Evolutionary conservation across 192 early-diverging fungal genomes (phyloP), one percentile per base, ranked within the genome.

Genomic region (Coemansia reversa): DNA sequence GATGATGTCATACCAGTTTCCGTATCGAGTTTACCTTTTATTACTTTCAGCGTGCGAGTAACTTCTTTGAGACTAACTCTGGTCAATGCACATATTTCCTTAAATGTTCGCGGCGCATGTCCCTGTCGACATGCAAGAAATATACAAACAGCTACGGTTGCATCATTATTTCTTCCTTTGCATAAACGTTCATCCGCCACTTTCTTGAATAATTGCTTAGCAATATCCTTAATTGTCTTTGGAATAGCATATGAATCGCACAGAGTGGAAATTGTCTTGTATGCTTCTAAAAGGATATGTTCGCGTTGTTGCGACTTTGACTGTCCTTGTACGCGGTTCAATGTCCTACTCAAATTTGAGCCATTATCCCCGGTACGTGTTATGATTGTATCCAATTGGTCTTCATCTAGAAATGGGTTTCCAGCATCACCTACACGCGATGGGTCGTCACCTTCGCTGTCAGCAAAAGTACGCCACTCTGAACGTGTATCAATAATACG

Each of bases 401-500:
- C 63, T 27, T 59, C 69, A 35, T 60, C 62, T 1, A 65, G 51
- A 11, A 71, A 58, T 24, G 62, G 62, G 58, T 65, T 71, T 20
- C 53, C 62, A 1, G 51, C 50, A 35, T 55, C 45, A 0, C 69
- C 69, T 3, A 71, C 69, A 22, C 69, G 69, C 20, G 62, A 65
- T 24, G 62, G 69, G 54, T 71, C 69, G n/a, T 63, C 62, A 2
- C 69, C 69, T 20, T 65, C 62, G 57, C 32, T 51, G 32, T 71
- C 55, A 3, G 55, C 62, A 63, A 71, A 71, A 3, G 69, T 71
- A 62, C 95, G 88, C 95, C 95, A 97, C 69, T 97, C 95, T 0
- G 90, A 92, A 5, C 95, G 86, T 20, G 94, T 95, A 72, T 97
- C 95, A 58, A 97, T 93, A 64, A 97, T 92, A 19, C 94, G 85